Base-by-base conservation (phyloP, 306 rosid genomes). In the Fragaria vesca region DNA sequence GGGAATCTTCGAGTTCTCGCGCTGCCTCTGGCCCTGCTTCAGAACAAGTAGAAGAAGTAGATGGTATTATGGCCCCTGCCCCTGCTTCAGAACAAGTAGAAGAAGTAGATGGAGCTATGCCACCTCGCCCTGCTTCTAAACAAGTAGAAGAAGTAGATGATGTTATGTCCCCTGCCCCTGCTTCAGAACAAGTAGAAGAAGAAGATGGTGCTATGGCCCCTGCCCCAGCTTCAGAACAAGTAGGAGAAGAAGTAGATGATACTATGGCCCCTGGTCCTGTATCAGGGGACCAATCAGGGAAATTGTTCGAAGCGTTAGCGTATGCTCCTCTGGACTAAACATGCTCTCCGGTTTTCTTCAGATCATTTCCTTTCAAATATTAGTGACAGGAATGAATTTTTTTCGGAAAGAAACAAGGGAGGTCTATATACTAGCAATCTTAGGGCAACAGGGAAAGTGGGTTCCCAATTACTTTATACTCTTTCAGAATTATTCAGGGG, bases 1-100 rank as follows among this genome's bases (percentile, higher is more conserved):
- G 70, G 0, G 88, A 88, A 84, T 86, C 89, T 36, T 57, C 81
- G 87, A 91, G 92, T 71, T 88, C 90, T 0, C 88, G 90, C 4
- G 88, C 79, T 16, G 93, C 95, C 58, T 66, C 82, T 8, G 89
- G 86, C 15, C 97, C 97, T 4, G 28, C 40, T 43, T 79, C 85
- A 28, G 34, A 45, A n/a, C n/a, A 69, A 12, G 12, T 4, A 62
- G 42, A 38, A 26, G 42, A 38, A 26, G 38, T 4, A 60, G 66
- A 28, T 0, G 11, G n/a, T 34, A 51, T 6, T 5, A 20, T n/a
- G 45, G 17, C 48, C 0, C 48, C 13, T 45, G 13, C 12, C 11
- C 46, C 46, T 42, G 2, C 46, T 42, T 42, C 46, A 8, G 12
- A 42, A 42, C 46, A 42, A 42, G 46, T 42, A 40, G 8, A 40